Percentiles rank a stretch among this genome's conserved stretches.
Evolutionary conservation across 2,329 filamentous ascomycete species (phyloP).

Genomic region (Penicillium verrucosum): DNA sequence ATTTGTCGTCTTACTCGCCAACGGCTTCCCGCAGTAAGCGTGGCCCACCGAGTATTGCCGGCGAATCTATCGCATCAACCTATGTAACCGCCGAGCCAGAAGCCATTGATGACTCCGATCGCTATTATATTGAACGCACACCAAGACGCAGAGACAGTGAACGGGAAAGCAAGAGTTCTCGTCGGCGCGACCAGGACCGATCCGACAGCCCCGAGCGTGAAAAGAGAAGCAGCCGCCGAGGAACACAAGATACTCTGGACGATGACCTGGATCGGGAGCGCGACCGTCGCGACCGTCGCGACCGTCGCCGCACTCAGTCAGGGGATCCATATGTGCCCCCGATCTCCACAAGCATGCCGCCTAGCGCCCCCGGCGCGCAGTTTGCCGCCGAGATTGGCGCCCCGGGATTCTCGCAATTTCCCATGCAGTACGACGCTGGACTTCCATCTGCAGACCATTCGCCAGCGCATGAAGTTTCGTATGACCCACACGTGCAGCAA

Average conservation of each 20-base stretch:
- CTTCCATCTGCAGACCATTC: constrained; percentile 17
- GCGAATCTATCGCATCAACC: constrained; percentile 34
- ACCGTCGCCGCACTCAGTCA: constrained; percentile 31
- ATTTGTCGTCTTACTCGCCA: constrained; percentile 30
- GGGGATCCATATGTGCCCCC: constrained; percentile 28
- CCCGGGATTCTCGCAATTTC: constrained; percentile 35
- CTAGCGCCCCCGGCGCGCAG: constrained; percentile 25
- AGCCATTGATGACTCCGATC: constrained; percentile 26
- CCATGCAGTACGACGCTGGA: constrained; percentile 30
- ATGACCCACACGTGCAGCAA: constrained; percentile 51
- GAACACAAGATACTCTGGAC: constrained; percentile 17
- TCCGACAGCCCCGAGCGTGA: constrained; percentile 29
- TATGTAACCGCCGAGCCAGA: constrained; percentile 42
- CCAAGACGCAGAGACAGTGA: constrained; percentile 29
- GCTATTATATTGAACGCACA: constrained; percentile 29
- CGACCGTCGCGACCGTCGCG: constrained; percentile 20
- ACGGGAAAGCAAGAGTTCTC: constrained; percentile 23
- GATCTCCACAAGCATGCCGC: constrained; percentile 18
- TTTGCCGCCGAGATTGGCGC: constrained; percentile 32
- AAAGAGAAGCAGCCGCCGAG: constrained; percentile 19
- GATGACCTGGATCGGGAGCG: constrained; percentile 21
- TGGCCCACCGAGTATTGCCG: constrained; percentile 27
- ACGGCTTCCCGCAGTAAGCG: constrained; percentile 27
- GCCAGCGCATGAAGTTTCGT: constrained; percentile 25
- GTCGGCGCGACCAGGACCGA: constrained; percentile 27